Conservation (phyloP, 1,284 basidiomycete species). For the Xerocomus minutiporus region DNA sequence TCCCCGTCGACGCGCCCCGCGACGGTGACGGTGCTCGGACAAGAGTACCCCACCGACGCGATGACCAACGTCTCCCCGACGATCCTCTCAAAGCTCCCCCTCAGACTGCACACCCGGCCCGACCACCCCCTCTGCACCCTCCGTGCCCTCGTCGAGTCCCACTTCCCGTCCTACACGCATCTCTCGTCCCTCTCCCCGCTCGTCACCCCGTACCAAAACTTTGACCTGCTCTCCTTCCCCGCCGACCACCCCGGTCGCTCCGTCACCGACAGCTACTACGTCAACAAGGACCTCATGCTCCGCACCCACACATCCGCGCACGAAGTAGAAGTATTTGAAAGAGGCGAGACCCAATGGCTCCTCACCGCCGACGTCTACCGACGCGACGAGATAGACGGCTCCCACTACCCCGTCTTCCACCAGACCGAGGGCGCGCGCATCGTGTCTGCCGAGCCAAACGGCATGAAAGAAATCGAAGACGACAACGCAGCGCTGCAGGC, state of each 20-base stretch:
- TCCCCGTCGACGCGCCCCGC: constrained; percentile 27
- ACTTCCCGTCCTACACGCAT: constrained; percentile 70
- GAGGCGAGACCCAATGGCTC: constrained; percentile 79
- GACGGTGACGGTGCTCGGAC: constrained; percentile 45
- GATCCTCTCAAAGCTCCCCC: constrained; percentile 72
- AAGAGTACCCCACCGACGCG: constrained; percentile 65
- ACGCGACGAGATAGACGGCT: constrained; percentile 95
- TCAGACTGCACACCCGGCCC: constrained; percentile 70
- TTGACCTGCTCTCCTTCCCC: constrained; percentile 95
- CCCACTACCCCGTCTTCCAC: constrained; percentile 98
- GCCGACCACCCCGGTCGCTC: constrained; percentile 90
- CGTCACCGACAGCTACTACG: constrained; percentile 92
- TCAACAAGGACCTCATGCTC: constrained; percentile 87
- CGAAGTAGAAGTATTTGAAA: constrained; percentile 87
- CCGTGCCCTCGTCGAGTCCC: constrained; percentile 78
- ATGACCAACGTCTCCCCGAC: constrained; percentile 84
- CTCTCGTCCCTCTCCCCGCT: constrained; percentile 78
- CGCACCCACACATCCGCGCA: constrained; percentile 98
- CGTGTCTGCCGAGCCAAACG: constrained; percentile 52
- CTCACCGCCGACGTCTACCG: constrained; percentile 98
- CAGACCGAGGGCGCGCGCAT: constrained; percentile 96
- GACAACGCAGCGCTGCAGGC: constrained; percentile 62
- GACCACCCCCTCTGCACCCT: constrained; percentile 87
- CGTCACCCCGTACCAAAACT: constrained; percentile 90
- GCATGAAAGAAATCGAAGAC: constrained; percentile 56